Evolutionary conservation across 1,139 yeast genomes (phyloP), one percentile per base, ranked within the genome.

Genomic region (Nakaseomyces bracarensis): DNA sequence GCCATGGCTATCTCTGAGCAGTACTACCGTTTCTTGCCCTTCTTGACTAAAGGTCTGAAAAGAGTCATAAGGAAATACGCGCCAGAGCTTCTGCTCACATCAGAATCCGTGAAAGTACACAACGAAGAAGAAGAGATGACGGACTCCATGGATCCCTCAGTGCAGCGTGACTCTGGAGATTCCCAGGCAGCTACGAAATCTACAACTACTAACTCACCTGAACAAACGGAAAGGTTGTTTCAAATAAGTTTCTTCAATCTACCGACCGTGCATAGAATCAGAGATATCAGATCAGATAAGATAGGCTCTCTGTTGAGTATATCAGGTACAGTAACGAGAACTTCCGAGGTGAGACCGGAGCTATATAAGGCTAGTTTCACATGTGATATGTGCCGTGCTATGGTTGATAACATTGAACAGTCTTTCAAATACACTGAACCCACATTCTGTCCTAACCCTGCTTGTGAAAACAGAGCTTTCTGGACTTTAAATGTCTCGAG

Each of bases 301-400:
- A 83, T 91, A 47, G 99, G 98, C 14, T 72, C 84, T 7, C 71
- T 91, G 48, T 73, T 86, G 69, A 72, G 94, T 10, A 83, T 91
- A 28, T 80, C 93, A 29, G 99, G 98, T 40, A 93, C 99, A 0
- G 96, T 93, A 2, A 91, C 98, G 1, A 74, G 98, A 62, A 87
- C 98, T 1, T 83, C 95, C 23, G 98, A 93, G 66, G 97, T 93
- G 13, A 77, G 98, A 47, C 99, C 99, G 0, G 99, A 93, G 62
- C 71, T 91, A 46, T 86, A 74, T 67, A 77, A 74, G 47, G 99
- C 89, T 5, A 75, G 93, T 19, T 91, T 91, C 61, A 78, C 87
- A 1, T 91, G 99, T 68, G 95, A 86, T 54, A 70, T 78, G 57
- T 91, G 99, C 64, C 75, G 85, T 40, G 84, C 96, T 0, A 68